phyloP scores from a whole-genome alignment of 257 asterid species.

The Solanum pinnatisectum region DNA sequence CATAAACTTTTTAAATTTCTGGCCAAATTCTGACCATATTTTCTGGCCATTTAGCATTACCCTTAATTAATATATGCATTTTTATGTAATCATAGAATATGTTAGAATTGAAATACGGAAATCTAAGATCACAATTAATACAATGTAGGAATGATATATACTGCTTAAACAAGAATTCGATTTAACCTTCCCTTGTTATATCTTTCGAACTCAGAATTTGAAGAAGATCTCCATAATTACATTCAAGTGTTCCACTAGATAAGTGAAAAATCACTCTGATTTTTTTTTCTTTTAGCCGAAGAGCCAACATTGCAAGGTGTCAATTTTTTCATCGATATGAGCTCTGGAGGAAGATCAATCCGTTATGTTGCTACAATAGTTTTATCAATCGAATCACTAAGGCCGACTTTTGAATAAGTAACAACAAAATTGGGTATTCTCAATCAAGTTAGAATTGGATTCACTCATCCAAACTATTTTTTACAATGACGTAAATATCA shows the following conservation, averaged over 20 bases:
- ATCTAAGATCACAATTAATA: not conserved
- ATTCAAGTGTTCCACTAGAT: not conserved
- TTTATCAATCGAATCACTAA: not conserved
- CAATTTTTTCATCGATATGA: not conserved
- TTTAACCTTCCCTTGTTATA: not conserved
- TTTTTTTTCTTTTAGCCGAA: not conserved
- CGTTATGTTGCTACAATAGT: fast-evolving
- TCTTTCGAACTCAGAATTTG: not conserved
- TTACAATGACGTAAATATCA: not conserved
- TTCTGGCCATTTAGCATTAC: no score
- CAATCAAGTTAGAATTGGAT: not conserved
- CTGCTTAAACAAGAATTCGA: not conserved
- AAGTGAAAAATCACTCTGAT: not conserved
- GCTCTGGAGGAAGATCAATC: not conserved
- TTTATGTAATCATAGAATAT: not conserved
- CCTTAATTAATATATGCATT: not conserved
- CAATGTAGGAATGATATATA: not conserved
- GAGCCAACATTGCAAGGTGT: not conserved
- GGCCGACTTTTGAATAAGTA: fast-evolving
- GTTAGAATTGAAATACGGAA: not conserved
- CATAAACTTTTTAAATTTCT: no score
- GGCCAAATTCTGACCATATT: no score
- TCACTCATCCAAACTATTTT: not conserved
- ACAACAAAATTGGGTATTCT: not conserved
- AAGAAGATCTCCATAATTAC: not conserved